These are phyloP conservation scores for Quercus ilex DNA, from an alignment of 306 rosid genomes.

Conservation along the genomic window DNA sequence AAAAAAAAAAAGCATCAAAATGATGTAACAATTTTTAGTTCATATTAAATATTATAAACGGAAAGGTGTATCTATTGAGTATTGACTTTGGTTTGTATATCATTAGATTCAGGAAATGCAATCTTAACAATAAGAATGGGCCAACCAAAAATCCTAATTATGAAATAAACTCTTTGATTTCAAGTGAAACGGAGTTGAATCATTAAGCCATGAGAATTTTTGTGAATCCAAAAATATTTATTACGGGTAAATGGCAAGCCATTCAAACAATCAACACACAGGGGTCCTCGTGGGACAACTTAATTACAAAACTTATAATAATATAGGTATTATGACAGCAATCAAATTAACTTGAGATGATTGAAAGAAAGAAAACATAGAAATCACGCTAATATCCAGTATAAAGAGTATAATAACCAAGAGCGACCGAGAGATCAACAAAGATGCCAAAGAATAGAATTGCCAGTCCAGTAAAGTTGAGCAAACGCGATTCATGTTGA, in stretches of 20 bases:
- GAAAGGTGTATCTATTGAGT: no score
- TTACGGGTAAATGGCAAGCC: background rate
- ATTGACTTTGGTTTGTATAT: no score
- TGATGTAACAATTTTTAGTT: no score
- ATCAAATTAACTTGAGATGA: background rate
- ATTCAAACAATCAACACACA: background rate
- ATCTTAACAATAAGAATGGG: no score
- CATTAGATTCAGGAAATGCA: no score
- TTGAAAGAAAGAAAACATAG: background rate
- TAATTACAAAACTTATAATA: no score
- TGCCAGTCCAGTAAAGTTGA: conserved; percentile 59
- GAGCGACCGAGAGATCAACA: conserved; percentile 46
- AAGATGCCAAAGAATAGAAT: conserved; percentile 76
- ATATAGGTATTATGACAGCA: no score
- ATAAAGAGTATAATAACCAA: conserved; percentile 17
- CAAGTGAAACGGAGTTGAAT: background rate
- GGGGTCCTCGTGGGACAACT: background rate
- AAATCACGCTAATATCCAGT: background rate
- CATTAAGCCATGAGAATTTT: background rate
- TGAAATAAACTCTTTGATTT: background rate
- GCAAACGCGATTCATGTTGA: conserved; percentile 28
- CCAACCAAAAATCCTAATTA: no score
- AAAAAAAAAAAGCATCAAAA: no score
- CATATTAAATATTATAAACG: no score
- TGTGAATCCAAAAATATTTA: background rate